Base-by-base conservation (phyloP, 169 alveolate genomes). In the Eimeria acervulina region DNA sequence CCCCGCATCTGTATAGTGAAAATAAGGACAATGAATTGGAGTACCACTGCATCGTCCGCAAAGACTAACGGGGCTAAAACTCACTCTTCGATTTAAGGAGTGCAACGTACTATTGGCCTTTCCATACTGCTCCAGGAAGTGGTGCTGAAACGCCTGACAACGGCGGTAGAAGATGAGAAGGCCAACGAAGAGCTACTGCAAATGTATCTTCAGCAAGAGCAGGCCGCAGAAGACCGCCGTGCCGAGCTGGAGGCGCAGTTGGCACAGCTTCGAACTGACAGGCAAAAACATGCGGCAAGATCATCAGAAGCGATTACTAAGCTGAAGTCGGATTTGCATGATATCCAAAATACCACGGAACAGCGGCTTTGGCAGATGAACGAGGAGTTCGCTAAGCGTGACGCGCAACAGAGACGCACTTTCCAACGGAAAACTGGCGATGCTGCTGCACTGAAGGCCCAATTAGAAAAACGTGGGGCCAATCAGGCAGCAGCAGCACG, bases 291-390 rank as follows among this genome's bases (percentile, higher is more conserved):
- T 87, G 74, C 93, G 8, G 61, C 47, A 19, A 36, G 94, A 31
- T 84, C 94, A 10, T 83, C 88, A 36, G 96, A 94, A 51, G 80
- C 47, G 90, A 83, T 94, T n/a, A 68, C 87, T 42, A 94, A 94
- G 68, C 94, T 94, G 31, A 94, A 94, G 47, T 89, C 96, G 33
- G 96, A 94, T 61, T 52, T 94, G 61, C 94, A 94, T 31, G 96
- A 94, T 38, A 83, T 94, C 89, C 90, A 44, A 33, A 80, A 70
- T 70, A 70, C 55, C 80, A 83, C 96, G 26, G 96, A 94, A 36
- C 94, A 83, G 21, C 74, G 94, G 38, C 80, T 94, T 17, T 44
- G 87, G 92, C 94, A 81, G 81, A 28, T 94, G 63, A 61, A 81
- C 59, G 96, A 94, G 68, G 74, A 81, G 36, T 83, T 80, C 47